phyloP scores from a whole-genome alignment of 2,329 filamentous ascomycete genomes.

The Colletotrichum limetticola region DNA sequence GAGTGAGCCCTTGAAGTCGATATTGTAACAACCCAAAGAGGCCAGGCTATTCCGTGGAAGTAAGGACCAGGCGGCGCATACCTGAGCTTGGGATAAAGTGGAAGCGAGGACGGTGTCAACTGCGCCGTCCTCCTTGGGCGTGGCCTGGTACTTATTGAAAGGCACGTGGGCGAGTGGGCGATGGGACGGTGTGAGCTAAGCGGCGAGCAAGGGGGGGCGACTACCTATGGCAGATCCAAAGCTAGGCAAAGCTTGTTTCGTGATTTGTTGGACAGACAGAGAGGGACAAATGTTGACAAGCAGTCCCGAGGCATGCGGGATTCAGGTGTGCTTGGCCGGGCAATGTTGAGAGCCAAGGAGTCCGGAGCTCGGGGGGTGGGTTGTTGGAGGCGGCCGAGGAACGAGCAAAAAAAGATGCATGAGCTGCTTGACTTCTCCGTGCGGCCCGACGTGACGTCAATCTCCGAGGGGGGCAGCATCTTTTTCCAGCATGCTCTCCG shows the following conservation, averaged over 20 bases:
- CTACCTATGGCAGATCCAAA: background rate
- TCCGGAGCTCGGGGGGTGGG: slow-evolving; percentile 2
- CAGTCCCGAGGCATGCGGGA: background rate
- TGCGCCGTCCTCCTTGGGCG: background rate
- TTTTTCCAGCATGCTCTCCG: background rate
- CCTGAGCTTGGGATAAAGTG: background rate
- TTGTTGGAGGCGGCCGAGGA: background rate
- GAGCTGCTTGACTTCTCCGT: background rate
- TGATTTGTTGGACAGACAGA: background rate
- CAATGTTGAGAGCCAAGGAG: background rate
- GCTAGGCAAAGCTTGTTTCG: slow-evolving; percentile 20
- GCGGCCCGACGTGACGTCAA: slow-evolving; percentile 6
- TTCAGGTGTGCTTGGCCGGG: background rate
- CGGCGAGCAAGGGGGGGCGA: slow-evolving; percentile 5
- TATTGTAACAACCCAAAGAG: background rate
- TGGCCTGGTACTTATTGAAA: slow-evolving; percentile 7
- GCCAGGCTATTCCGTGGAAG: background rate
- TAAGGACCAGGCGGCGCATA: background rate
- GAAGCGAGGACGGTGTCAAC: background rate
- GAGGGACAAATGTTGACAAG: background rate
- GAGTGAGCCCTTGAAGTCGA: slow-evolving; percentile 3
- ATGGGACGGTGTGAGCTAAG: background rate
- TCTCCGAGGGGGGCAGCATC: background rate
- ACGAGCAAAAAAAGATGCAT: background rate
- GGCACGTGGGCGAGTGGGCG: background rate